Percentiles rank a stretch among this genome's conserved stretches.
Evolutionary conservation across 2,329 filamentous ascomycete species (phyloP).

Genomic region (Cucurbitaria berberidis): DNA sequence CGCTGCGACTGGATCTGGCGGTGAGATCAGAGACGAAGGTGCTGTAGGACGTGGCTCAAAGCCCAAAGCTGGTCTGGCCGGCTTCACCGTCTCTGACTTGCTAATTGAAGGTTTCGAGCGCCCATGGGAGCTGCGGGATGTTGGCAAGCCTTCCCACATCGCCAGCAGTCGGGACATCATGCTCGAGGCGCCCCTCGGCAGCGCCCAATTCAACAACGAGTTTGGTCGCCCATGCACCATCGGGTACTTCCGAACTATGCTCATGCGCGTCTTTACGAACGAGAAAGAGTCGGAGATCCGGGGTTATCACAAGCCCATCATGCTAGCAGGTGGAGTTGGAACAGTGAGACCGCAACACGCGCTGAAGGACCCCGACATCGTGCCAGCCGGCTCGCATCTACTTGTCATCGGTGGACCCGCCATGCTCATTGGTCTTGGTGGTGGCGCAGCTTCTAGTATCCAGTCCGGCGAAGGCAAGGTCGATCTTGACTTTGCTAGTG

Average conservation of each 20-base stretch:
- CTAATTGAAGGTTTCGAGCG: conserved; percentile 81
- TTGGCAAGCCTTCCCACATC: conserved; percentile 89
- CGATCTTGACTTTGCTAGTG: conserved; percentile 94
- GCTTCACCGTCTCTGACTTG: conserved; percentile 95
- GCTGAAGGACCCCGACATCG: conserved; percentile 78
- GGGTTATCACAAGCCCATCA: conserved; percentile 97
- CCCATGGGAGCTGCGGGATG: conserved; percentile 84
- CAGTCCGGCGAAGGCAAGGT: conserved; percentile 86
- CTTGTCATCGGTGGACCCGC: conserved; percentile 94
- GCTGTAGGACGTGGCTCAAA: conserved; percentile 90
- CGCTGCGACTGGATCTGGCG: conserved; percentile 92
- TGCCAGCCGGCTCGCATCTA: conserved; percentile 85
- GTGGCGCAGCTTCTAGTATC: conserved; percentile 91
- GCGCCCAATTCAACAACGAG: conserved; percentile 96
- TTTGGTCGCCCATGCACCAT: conserved; percentile 89
- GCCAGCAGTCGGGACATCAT: conserved; percentile 96
- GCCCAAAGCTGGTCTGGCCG: conserved; percentile 88
- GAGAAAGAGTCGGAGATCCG: conserved; percentile 72
- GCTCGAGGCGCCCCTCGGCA: conserved; percentile 94
- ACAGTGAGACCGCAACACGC: conserved; percentile 91
- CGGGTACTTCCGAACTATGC: conserved; percentile 90
- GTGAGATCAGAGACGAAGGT: conserved; percentile 94
- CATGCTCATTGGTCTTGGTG: conserved; percentile 96
- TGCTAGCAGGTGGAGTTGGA: conserved; percentile 95
- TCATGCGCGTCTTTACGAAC: conserved; percentile 69